A percentile compares a stretch with the other conserved stretches of the same genome.
These are phyloP conservation scores for Penicillium psychrofluorescens DNA, from an alignment of 495 filamentous ascomycete genomes.

Conservation along the genomic window DNA sequence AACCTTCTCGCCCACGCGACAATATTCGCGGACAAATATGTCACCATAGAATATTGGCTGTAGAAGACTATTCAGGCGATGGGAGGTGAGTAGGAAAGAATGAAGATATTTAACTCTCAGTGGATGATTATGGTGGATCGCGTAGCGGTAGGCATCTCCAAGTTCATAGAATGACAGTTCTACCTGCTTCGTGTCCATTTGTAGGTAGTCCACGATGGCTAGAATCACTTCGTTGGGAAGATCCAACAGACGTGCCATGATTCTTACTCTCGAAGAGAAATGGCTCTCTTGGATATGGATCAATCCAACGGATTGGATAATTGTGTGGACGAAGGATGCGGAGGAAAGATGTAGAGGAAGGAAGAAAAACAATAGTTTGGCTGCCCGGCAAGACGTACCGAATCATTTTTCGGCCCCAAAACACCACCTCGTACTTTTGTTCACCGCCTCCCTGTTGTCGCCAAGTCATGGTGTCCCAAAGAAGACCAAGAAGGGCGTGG, in stretches of 20 bases:
- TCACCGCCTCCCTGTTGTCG: no score
- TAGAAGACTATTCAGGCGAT: background rate
- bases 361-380: no score
- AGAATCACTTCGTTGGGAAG: slow-evolving; percentile 1
- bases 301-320: no score
- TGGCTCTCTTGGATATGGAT: no score
- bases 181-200: background rate
- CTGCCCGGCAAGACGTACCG: no score
- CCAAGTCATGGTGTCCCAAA: no score
- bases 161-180: background rate
- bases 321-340: no score
- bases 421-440: no score
- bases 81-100: background rate
- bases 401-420: no score
- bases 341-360: no score
- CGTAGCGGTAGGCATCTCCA: background rate
- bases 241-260: background rate
- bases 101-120: background rate
- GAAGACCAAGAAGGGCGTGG: no score
- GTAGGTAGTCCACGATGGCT: background rate
- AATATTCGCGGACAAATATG: background rate
- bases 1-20: background rate
- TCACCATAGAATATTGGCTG: background rate
- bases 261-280: background rate
- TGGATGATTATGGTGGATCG: background rate